phyloP scores from a whole-genome alignment of 78 protist genomes.

The Dictyostelium purpureum region DNA sequence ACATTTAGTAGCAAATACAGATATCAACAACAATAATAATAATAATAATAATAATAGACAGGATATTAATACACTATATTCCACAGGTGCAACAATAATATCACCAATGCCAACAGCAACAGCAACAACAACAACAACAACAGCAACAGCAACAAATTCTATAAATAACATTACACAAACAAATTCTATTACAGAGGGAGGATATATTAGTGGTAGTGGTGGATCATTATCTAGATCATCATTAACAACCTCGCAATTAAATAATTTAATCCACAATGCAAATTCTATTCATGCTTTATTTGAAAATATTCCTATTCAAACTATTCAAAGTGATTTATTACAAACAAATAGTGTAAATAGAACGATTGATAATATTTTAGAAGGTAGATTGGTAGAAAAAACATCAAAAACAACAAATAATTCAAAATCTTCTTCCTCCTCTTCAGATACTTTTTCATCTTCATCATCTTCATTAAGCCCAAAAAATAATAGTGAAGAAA shows the following conservation, averaged over 20 bases:
- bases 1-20: neutral
- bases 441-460: neutral
- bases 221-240: neutral
- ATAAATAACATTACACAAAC: neutral
- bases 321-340: slow-evolving; percentile 5
- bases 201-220: neutral
- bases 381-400: neutral
- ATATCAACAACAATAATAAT: neutral
- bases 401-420: neutral
- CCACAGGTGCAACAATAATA: neutral
- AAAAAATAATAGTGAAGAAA: neutral
- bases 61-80: neutral
- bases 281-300: slow-evolving; percentile 12
- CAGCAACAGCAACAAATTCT: neutral
- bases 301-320: slow-evolving; percentile 28
- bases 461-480: neutral
- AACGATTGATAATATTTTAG: slow-evolving; percentile 53
- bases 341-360: slow-evolving; percentile 30
- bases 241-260: neutral
- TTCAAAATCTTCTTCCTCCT: neutral
- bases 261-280: neutral
- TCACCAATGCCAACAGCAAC: neutral
- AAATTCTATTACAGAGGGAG: neutral
- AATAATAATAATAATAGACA: neutral
- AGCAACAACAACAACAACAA: slow-evolving; percentile 10